Base-by-base conservation (phyloP, 2,329 filamentous ascomycete genomes). In the Hymenoscyphus occultus region DNA sequence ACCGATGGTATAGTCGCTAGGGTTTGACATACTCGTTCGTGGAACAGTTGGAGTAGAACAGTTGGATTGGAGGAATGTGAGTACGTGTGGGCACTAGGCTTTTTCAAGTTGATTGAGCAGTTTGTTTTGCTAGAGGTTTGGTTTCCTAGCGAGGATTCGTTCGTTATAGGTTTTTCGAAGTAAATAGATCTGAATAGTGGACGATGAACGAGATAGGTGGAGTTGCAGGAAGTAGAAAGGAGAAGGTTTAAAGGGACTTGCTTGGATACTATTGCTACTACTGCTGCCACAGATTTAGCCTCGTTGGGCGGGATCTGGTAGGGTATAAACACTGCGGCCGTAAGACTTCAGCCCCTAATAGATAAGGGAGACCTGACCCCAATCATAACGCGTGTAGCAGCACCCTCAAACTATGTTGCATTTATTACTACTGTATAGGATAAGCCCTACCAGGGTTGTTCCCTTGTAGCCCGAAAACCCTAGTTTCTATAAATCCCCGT, bases 1-100 rank as follows among this genome's bases (percentile, higher is more conserved):
- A 1, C 70, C 74, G 10, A 76, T 67, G 51, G 65, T 66, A 61
- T 75, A 76, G 39, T 60, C 62, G n/a, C 54, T 10, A 54, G 35
- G 61, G n/a, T 65, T 59, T 13, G 32, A 59, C 57, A 59, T 59
- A 13, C 28, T 57, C 54, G 54, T 16, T 35, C 28, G 54, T n/a
- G n/a, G 54, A n/a, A 57, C n/a, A n/a, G n/a, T n/a, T n/a, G n/a
- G n/a, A n/a, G n/a, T n/a, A n/a, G n/a, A n/a, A n/a, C n/a, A n/a
- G n/a, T n/a, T n/a, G n/a, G n/a, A n/a, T n/a, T n/a, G n/a, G 22
- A 57, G 39, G 39, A 42, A 42, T 9, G 39, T 42, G 39, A 42
- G 39, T 42, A 9, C 39, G 39, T 42, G 39, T 42, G 7, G 39
- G 39, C 39, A 42, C 39, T 42, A 9, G 7, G 3, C 39, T 4